A percentile compares a stretch with the other conserved stretches of the same genome.
Evolutionary conservation across 1,284 basidiomycete species (phyloP).

Genomic region (Mycosarcoma mackinlayi): DNA sequence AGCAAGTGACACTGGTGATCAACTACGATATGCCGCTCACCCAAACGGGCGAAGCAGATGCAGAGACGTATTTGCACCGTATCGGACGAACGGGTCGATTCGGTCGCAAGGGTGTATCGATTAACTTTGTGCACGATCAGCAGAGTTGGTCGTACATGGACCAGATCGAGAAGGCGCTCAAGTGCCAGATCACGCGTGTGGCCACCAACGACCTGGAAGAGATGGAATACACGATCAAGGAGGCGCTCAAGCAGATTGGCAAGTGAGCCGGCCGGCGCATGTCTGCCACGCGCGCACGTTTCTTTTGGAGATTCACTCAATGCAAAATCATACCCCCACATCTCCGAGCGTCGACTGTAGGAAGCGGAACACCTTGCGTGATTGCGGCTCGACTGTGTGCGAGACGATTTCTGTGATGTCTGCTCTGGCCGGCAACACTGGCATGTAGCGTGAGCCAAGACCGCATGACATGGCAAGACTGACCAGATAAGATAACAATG

Average conservation of each 20-base stretch:
- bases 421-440: too few species aligned
- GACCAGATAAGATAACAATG: too few species aligned
- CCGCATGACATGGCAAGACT: too few species aligned
- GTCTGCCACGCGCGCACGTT: too few species aligned
- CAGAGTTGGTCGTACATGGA: slow-evolving; percentile 64
- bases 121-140: slow-evolving; percentile 68
- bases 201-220: slow-evolving; percentile 66
- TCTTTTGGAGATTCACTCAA: not conserved
- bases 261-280: slow-evolving; percentile 24
- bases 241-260: slow-evolving; percentile 56
- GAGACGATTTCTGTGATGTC: too few species aligned
- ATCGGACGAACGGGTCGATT: slow-evolving; percentile 75
- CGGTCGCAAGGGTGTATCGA: slow-evolving; percentile 66
- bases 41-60: slow-evolving; percentile 76
- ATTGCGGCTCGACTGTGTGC: too few species aligned
- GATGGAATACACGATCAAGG: slow-evolving; percentile 67
- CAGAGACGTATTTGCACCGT: slow-evolving; percentile 97
- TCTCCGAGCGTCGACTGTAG: too few species aligned
- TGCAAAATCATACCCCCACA: slow-evolving; percentile 27
- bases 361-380: too few species aligned
- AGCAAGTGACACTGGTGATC: slow-evolving; percentile 83
- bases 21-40: slow-evolving; percentile 92
- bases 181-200: slow-evolving; percentile 62
- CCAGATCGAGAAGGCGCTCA: slow-evolving; percentile 63
- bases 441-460: too few species aligned